These are phyloP conservation scores for Phascolomyces articulosus DNA, from an alignment of 371 early-diverging fungal genomes.

Conservation along the genomic window DNA sequence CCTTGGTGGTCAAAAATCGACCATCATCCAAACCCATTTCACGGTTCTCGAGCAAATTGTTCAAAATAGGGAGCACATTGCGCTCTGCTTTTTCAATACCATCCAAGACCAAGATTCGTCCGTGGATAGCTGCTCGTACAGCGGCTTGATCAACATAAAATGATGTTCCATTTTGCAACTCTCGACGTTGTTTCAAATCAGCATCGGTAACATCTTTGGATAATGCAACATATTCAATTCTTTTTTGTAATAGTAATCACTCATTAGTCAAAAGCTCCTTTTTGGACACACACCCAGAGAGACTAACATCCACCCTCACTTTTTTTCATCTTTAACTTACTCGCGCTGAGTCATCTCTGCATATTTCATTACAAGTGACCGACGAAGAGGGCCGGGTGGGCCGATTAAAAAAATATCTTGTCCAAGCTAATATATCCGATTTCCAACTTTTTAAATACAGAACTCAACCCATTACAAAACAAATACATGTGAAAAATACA, in stretches of 20 bases:
- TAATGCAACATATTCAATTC: constrained; percentile 79
- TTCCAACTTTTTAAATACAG: too few relatives aligned
- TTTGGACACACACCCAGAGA: too few relatives aligned
- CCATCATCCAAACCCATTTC: constrained; percentile 91
- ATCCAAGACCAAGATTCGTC: constrained; percentile 80
- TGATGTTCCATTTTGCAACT: constrained; percentile 73
- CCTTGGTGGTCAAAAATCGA: constrained; percentile 74
- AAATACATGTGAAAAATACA: background rate
- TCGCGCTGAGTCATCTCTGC: constrained; percentile 69
- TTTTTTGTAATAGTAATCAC: too few relatives aligned
- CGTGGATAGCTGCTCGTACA: constrained; percentile 83
- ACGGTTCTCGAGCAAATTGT: constrained; percentile 86
- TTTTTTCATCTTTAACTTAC: constrained; percentile 26
- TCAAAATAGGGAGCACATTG: constrained; percentile 85
- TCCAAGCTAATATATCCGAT: constrained; percentile 60
- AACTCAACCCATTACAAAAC: too few relatives aligned
- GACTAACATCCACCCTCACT: too few relatives aligned
- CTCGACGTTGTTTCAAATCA: constrained; percentile 86
- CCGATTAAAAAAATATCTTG: constrained; percentile 89
- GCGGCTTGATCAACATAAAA: constrained; percentile 80
- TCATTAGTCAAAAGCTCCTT: too few relatives aligned
- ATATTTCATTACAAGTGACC: constrained; percentile 74
- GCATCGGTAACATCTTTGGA: constrained; percentile 82
- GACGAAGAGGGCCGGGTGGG: constrained; percentile 77
- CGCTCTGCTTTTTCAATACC: constrained; percentile 88